These are phyloP conservation scores for Wilhelminamyces savonicus DNA, from an alignment of 805 yeast species.

Conservation along the genomic window DNA sequence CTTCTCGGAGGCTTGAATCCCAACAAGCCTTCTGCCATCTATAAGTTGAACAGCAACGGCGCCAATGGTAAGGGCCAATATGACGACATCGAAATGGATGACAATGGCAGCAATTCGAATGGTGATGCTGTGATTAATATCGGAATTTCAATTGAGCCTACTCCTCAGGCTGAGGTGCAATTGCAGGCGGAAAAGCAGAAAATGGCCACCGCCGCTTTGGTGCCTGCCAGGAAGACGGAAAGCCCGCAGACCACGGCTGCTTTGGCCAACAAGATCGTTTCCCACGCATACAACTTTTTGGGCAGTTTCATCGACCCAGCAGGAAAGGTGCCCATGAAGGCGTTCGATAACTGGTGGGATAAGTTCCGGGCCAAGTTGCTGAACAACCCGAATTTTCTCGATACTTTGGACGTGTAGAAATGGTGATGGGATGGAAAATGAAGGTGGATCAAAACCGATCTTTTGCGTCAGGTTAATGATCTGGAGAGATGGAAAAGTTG, in stretches of 20 bases:
- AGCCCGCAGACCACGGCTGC: constrained; percentile 35
- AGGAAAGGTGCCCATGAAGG: constrained; percentile 82
- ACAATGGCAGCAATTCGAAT: constrained; percentile 21
- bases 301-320: constrained; percentile 77
- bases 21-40: constrained; percentile 85
- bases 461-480: too few species aligned
- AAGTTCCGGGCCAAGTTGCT: constrained; percentile 71
- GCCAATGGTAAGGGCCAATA: constrained; percentile 23
- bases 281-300: constrained; percentile 85
- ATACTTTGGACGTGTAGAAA: constrained; percentile 17
- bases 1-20: constrained; percentile 58
- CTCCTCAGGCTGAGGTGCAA: constrained; percentile 54
- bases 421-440: neutral
- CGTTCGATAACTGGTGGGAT: constrained; percentile 93
- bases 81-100: constrained; percentile 30
- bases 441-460: neutral
- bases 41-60: constrained; percentile 54
- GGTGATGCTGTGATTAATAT: constrained; percentile 33
- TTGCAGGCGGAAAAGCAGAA: constrained; percentile 37
- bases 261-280: constrained; percentile 82
- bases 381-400: constrained; percentile 79
- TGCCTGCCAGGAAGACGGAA: constrained; percentile 14
- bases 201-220: constrained; percentile 11
- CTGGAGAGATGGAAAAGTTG: too few species aligned
- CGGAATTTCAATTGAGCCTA: constrained; percentile 90